Conservation (phyloP, 1,284 basidiomycete genomes). For the Malassezia pachydermatis region DNA sequence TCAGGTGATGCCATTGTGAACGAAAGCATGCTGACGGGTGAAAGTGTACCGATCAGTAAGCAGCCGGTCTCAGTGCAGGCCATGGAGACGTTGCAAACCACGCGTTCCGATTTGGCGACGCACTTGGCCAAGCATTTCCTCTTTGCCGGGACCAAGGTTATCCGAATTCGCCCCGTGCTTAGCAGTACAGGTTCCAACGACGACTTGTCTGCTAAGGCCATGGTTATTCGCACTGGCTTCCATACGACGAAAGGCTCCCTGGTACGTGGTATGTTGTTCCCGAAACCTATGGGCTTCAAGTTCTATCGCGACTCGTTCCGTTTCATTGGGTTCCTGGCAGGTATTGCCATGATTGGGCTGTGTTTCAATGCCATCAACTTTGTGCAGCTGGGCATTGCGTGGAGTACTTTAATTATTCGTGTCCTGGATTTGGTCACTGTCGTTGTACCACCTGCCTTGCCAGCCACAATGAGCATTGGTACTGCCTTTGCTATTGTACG, state of each 20-base stretch:
- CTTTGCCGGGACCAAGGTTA: slow-evolving; percentile 82
- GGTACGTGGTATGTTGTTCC: slow-evolving; percentile 94
- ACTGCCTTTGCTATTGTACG: slow-evolving; percentile 89
- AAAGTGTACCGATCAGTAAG: slow-evolving; percentile 87
- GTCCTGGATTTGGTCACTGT: slow-evolving; percentile 96
- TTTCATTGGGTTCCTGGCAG: slow-evolving; percentile 83
- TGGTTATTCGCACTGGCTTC: slow-evolving; percentile 89
- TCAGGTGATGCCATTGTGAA: slow-evolving; percentile 95
- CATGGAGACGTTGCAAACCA: slow-evolving; percentile 27
- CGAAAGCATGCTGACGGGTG: slow-evolving; percentile 95
- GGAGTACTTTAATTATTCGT: slow-evolving; percentile 81
- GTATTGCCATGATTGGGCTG: slow-evolving; percentile 70
- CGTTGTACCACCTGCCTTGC: slow-evolving; percentile 92
- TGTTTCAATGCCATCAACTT: slow-evolving; percentile 69
- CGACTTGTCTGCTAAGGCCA: slow-evolving; percentile 58
- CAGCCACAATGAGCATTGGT: slow-evolving; percentile 92
- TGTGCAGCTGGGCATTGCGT: slow-evolving; percentile 67
- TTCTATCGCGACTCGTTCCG: slow-evolving; percentile 95
- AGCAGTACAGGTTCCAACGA: slow-evolving; percentile 47
- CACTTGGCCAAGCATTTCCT: slow-evolving; percentile 77
- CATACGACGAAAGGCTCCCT: slow-evolving; percentile 95
- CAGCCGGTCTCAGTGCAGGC: slow-evolving; percentile 53
- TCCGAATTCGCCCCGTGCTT: slow-evolving; percentile 60
- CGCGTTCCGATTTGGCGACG: slow-evolving; percentile 53
- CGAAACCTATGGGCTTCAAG: slow-evolving; percentile 84